Base-by-base conservation (phyloP, 2,329 filamentous ascomycete genomes). In the Furcasterigmium furcatum region DNA sequence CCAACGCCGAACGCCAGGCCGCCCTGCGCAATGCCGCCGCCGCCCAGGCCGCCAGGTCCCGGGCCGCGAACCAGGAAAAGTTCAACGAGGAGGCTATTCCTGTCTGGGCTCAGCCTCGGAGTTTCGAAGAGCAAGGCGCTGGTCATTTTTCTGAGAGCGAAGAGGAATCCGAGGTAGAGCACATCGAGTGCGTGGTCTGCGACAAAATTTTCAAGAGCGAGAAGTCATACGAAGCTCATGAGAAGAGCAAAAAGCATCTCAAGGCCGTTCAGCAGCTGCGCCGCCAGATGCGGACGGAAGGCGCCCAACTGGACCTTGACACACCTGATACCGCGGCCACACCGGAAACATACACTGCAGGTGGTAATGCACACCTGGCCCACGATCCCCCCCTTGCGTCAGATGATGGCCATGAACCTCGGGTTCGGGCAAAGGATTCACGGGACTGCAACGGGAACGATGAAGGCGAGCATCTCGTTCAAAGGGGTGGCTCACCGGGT, bases 191-290 rank as follows among this genome's bases (percentile, higher is more conserved):
- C 60, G 79, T 86, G 3, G 79, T 83, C 5, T 97, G 94, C 65
- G 79, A 82, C 53, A 89, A 87, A 53, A 77, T 69, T 0, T 99
- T 97, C 68, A 81, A 96, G 67, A 97, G 91, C 58, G 88, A 95
- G 61, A 91, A 90, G 53, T 92, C 97, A 60, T 91, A 87, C 49
- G 84, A 95, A 58, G 85, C 87, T 4, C 94, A 99, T 58, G 91
- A 96, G 68, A 90, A 87, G 69, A 97, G 92, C 73, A 99, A 96
- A 65, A 99, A 97, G 67, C 94, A 99, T 58, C 67, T 85, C 50
- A 97, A 96, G 62, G 86, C 90, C 3, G 77, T 96, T 7, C 85
- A 91, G 54, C 80, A 91, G 49, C 67, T 99, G 32, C 83, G 82
- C 57, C 78, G 81, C 57, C 85, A 94, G 62, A 95, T 99, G 91